A percentile compares a stretch with the other conserved stretches of the same genome.
Evolutionary conservation across 441 rosid species (phyloP).

Genomic region (Erysimum pusillum): DNA sequence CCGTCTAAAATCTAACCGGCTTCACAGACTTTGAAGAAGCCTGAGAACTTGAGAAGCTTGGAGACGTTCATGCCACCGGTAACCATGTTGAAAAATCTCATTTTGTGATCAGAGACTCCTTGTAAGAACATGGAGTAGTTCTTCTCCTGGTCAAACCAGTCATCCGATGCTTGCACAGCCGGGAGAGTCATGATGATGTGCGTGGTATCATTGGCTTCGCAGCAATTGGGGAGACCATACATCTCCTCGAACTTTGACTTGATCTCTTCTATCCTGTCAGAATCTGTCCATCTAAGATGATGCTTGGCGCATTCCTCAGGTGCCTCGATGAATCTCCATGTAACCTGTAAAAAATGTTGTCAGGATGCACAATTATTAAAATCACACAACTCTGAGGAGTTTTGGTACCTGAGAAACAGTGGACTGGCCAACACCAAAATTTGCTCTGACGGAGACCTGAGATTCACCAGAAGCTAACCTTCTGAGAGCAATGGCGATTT

Average conservation of each 20-base stretch:
- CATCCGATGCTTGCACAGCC: constrained; percentile 91
- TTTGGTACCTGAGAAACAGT: constrained; percentile 74
- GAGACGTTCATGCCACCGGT: constrained; percentile 87
- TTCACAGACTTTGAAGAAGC: constrained; percentile 81
- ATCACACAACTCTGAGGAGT: too few species aligned
- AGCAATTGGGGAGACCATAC: constrained; percentile 84
- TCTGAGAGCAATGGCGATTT: constrained; percentile 90
- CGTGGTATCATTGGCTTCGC: constrained; percentile 88
- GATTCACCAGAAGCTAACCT: constrained; percentile 96
- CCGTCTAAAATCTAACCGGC: constrained; percentile 72
- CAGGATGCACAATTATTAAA: constrained; percentile 3
- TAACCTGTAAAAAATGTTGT: constrained; percentile 50
- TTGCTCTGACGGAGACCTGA: constrained; percentile 93
- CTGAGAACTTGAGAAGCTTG: constrained; percentile 76
- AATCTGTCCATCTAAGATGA: constrained; percentile 89
- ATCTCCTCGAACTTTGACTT: constrained; percentile 69
- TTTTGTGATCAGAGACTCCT: constrained; percentile 85
- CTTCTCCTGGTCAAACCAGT: constrained; percentile 92
- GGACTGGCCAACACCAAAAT: constrained; percentile 94
- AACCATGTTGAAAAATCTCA: constrained; percentile 88
- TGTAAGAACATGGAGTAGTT: constrained; percentile 91
- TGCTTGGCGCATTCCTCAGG: constrained; percentile 88
- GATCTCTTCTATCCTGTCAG: constrained; percentile 65
- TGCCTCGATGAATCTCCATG: constrained; percentile 97
- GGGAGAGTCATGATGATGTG: constrained; percentile 94